These are phyloP conservation scores for Solanum pinnatisectum DNA, from an alignment of 257 asterid genomes.

Conservation along the genomic window DNA sequence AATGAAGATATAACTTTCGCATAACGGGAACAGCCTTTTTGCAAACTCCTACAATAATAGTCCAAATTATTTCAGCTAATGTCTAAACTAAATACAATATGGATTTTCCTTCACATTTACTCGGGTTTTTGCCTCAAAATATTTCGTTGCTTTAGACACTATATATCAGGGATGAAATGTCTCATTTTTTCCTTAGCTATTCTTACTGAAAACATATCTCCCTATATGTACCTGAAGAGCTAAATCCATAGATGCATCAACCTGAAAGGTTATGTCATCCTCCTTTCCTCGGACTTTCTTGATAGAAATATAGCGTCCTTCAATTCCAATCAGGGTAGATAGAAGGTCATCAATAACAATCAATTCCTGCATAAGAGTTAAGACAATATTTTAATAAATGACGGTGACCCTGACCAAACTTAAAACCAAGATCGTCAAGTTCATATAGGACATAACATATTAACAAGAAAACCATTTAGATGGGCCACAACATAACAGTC, in stretches of 20 bases:
- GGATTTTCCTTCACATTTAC: background rate
- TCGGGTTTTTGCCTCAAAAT: background rate
- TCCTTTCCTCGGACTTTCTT: constrained; percentile 53
- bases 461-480: background rate
- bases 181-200: background rate
- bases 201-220: background rate
- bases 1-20: constrained; percentile 69
- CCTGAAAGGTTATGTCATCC: constrained; percentile 43
- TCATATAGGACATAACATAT: background rate
- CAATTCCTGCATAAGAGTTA: constrained; percentile 55
- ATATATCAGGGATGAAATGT: background rate
- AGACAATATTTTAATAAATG: background rate
- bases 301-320: constrained; percentile 76
- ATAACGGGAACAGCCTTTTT: constrained; percentile 72
- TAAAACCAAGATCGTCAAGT: background rate
- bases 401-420: background rate
- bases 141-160: background rate
- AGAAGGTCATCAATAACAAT: constrained; percentile 79
- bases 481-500: background rate
- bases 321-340: constrained; percentile 80
- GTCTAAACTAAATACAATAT: background rate
- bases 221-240: constrained; percentile 59
- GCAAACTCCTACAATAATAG: constrained; percentile 71
- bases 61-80: background rate
- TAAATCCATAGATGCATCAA: constrained; percentile 93